Evolutionary conservation across 208 protist genomes (phyloP).

Genomic region (Naegleria gruberi): DNA sequence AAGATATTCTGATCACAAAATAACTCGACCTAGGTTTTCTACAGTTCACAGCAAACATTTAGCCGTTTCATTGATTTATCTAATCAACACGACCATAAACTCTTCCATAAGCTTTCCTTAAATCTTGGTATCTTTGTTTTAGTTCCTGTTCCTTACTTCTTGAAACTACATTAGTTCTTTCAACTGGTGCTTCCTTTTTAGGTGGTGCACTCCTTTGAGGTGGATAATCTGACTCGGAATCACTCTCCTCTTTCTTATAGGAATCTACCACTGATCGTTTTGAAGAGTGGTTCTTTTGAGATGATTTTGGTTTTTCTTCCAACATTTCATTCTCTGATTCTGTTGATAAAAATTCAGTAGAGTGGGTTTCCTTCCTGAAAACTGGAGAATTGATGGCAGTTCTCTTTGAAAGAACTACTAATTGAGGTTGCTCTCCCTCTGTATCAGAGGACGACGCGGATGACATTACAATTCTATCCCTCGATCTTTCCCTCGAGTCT

Average conservation of each 20-base stretch:
- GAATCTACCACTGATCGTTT: not conserved
- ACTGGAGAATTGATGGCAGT: not conserved
- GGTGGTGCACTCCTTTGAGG: not conserved
- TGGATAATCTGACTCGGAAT: not conserved
- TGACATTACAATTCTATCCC: not conserved
- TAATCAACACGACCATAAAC: too few relatives aligned
- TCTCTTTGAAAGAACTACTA: not conserved
- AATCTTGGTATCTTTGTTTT: not conserved
- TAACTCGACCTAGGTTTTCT: too few relatives aligned
- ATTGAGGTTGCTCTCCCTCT: not conserved
- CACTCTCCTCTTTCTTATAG: not conserved
- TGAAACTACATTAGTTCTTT: not conserved
- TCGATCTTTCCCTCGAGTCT: not conserved
- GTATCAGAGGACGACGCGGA: not conserved
- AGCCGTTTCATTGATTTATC: too few relatives aligned
- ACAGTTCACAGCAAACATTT: too few relatives aligned
- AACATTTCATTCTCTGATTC: not conserved
- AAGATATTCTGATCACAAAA: too few relatives aligned
- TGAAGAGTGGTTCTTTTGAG: not conserved
- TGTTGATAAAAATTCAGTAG: not conserved
- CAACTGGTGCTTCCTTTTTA: not conserved
- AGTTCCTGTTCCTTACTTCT: not conserved
- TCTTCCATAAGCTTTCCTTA: not conserved
- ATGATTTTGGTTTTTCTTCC: not conserved
- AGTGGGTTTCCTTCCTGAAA: not conserved